Evolutionary conservation across 106 monocot species (phyloP).

Genomic region (Acanthochlamys bracteata): DNA sequence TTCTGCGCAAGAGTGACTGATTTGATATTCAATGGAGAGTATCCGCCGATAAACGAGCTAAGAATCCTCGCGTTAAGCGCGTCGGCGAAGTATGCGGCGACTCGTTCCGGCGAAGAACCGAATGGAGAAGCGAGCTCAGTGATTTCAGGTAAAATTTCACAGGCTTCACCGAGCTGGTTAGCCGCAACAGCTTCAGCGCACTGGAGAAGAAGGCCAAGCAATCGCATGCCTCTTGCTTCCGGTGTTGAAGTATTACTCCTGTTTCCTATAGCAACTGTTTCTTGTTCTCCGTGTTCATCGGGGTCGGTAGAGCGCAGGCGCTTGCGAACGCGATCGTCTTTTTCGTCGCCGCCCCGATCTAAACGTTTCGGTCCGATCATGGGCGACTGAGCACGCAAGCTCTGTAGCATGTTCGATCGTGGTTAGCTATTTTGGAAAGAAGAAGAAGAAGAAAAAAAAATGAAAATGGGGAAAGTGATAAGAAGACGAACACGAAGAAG

Average conservation of each 20-base stretch:
- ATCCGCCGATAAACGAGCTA: slow-evolving; percentile 14
- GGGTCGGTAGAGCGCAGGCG: too few relatives aligned
- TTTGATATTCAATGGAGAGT: slow-evolving; percentile 8
- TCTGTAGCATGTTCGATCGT: slow-evolving; percentile 6
- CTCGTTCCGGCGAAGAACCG: slow-evolving; percentile 51
- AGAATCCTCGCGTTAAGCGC: slow-evolving; percentile 32
- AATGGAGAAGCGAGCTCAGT: slow-evolving; percentile 49
- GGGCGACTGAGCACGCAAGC: slow-evolving; percentile 1
- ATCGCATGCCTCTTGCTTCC: slow-evolving; percentile 40
- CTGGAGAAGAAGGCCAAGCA: slow-evolving; percentile 53
- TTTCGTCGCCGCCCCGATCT: background rate
- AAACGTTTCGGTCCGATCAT: background rate
- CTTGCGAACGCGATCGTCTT: background rate
- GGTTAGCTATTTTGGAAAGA: too few relatives aligned
- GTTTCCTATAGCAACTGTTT: too few relatives aligned
- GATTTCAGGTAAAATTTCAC: slow-evolving; percentile 37
- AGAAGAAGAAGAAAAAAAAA: too few relatives aligned
- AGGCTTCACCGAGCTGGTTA: slow-evolving; percentile 19
- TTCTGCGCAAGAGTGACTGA: slow-evolving; percentile 12
- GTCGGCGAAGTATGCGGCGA: slow-evolving; percentile 66
- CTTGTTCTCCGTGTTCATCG: too few relatives aligned
- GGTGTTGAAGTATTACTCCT: slow-evolving; percentile 2
- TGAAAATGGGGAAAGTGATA: too few relatives aligned
- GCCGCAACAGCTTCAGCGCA: slow-evolving; percentile 45
- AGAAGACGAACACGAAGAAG: background rate